Base-by-base conservation (phyloP, 768 basidiomycete species). In the Sarcodon aspratus region DNA sequence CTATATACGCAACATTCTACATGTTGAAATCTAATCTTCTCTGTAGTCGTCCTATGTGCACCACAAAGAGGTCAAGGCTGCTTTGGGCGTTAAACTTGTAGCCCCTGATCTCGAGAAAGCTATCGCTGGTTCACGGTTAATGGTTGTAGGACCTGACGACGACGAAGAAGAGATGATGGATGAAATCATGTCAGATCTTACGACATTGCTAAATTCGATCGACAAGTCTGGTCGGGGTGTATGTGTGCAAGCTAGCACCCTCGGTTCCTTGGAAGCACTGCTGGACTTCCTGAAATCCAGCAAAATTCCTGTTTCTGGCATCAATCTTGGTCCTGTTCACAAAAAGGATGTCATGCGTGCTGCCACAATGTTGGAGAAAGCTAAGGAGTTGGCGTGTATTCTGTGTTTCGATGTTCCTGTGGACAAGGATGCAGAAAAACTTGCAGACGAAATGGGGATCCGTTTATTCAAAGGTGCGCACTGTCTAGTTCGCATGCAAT, bases 41-140 rank as follows among this genome's bases (percentile, higher is more conserved):
- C 32, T 45, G 10, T 57, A 96, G 93, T 94, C 91, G 13, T 80
- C 81, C 46, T 99, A 98, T 60, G 92, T 99, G 36, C 96, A 98
- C 60, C 88, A 97, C 69, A 95, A 92, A 66, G 85, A 90, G 64
- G 89, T 97, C 65, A 97, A 92, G 69, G 96, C 95, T 3, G 93
- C 96, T 6, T 74, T 96, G 45, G 95, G 96, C 61, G 85, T 99
- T 62, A 99, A 99, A 71, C 79, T 99, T 52, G 78, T 84, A 38
- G 96, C 91, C 0, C 85, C 95, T 1, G 95, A 96, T 61, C 78
- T 99, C 15, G 96, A 98, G 59, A 97, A 97, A 63, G 94, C 96
- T 10, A 95, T 98, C 52, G 95, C 95, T 51, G 96, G 96, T 58
- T 97, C 95, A 36, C 84, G 91, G 8, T 70, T 99, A 46, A 78